Percentiles rank a stretch among this genome's conserved stretches.
phyloP scores from a whole-genome alignment of 768 basidiomycete genomes.

The Dioszegia crocea region DNA sequence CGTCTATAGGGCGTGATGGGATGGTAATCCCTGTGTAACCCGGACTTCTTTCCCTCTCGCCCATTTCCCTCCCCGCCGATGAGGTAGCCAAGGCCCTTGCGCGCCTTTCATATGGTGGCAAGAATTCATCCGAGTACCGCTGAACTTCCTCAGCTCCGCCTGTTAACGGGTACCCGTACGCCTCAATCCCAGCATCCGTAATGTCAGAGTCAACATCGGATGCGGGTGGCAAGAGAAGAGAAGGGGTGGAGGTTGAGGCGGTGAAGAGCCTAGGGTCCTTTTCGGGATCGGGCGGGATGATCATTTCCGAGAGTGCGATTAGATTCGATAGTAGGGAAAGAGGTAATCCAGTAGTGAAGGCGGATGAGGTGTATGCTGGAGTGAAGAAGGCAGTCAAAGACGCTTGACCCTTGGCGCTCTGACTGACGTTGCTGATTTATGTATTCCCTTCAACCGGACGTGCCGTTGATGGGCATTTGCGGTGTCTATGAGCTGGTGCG shows the following conservation, averaged over 20 bases:
- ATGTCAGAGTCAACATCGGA: background rate
- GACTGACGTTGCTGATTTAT: too few relatives aligned
- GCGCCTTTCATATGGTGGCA: constrained; percentile 33
- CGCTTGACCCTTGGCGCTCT: too few relatives aligned
- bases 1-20: background rate
- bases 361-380: too few relatives aligned
- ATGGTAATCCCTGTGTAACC: background rate
- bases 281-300: constrained; percentile 48
- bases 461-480: too few relatives aligned
- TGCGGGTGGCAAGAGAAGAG: background rate
- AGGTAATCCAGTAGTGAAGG: too few relatives aligned
- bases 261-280: constrained; percentile 38
- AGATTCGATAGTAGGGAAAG: too few relatives aligned
- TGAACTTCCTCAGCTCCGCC: background rate
- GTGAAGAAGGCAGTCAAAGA: too few relatives aligned
- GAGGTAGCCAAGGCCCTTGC: constrained; percentile 2
- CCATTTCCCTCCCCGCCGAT: background rate
- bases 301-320: too few relatives aligned
- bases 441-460: too few relatives aligned
- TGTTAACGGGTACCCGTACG: background rate
- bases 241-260: constrained; percentile 20
- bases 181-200: background rate
- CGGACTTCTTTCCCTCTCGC: background rate
- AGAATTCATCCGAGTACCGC: constrained; percentile 16
- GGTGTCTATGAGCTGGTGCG: too few relatives aligned